Evolutionary conservation across 805 yeast genomes (phyloP).

Genomic region (Huiozyma naganishii): DNA sequence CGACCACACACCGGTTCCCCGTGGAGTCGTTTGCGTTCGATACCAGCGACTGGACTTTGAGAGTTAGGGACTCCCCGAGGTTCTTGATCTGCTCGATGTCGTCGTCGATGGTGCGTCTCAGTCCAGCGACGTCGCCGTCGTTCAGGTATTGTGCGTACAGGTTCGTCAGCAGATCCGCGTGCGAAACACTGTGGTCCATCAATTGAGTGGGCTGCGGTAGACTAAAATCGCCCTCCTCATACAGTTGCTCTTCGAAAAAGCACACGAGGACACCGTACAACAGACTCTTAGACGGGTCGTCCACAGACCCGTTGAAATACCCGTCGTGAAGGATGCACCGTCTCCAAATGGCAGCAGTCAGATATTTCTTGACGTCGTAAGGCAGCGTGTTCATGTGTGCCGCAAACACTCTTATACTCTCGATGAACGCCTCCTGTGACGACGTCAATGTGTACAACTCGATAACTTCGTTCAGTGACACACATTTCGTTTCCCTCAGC

Average conservation of each 20-base stretch:
- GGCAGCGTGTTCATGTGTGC: conserved; percentile 20
- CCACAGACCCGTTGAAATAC: conserved; percentile 35
- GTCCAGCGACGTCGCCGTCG: conserved; percentile 3
- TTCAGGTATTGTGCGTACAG: conserved; percentile 6
- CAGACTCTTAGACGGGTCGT: background rate
- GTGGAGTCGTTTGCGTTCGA: conserved; percentile 30
- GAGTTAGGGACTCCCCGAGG: conserved; percentile 1
- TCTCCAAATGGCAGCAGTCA: conserved; percentile 42
- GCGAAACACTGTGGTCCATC: conserved; percentile 7
- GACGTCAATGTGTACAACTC: conserved; percentile 41
- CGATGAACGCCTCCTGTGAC: conserved; percentile 28
- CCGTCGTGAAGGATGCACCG: conserved; percentile 45
- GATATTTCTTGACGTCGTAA: conserved; percentile 25
- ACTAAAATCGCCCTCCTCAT: conserved; percentile 11
- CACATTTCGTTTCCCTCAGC: conserved; percentile 25
- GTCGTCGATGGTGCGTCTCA: conserved; percentile 6
- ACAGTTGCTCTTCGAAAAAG: conserved; percentile 28
- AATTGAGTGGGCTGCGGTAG: conserved; percentile 23
- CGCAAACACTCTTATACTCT: conserved; percentile 44
- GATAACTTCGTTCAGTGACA: conserved; percentile 38
- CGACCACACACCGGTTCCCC: conserved; percentile 27
- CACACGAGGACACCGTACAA: background rate
- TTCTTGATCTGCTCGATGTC: conserved; percentile 10
- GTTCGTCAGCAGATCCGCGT: conserved; percentile 10
- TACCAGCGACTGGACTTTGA: conserved; percentile 25